These are phyloP conservation scores for Kluyveromyces sp. DNA, from an alignment of 1,139 yeast species.

Conservation along the genomic window DNA sequence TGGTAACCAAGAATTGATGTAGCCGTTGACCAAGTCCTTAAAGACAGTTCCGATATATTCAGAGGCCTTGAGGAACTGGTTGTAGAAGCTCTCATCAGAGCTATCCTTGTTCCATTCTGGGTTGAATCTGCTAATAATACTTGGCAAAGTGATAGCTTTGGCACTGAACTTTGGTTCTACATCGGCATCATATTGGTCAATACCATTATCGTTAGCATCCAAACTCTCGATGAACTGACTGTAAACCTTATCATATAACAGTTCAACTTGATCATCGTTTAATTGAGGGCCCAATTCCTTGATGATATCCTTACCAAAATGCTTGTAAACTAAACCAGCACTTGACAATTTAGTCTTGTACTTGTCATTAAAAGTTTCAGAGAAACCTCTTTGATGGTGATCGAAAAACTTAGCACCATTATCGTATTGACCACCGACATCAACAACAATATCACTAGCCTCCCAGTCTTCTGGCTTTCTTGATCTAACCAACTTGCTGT, in stretches of 20 bases:
- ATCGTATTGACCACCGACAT: constrained; percentile 92
- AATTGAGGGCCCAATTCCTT: constrained; percentile 33
- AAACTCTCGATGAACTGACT: constrained; percentile 81
- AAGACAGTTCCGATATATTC: constrained; percentile 79
- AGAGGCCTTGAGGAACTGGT: constrained; percentile 62
- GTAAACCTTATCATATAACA: constrained; percentile 68
- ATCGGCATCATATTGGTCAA: constrained; percentile 57
- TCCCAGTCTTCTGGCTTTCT: constrained; percentile 81
- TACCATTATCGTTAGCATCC: constrained; percentile 96
- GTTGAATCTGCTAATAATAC: constrained; percentile 67
- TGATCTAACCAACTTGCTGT: constrained; percentile 69
- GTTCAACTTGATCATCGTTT: constrained; percentile 40
- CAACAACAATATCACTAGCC: constrained; percentile 83
- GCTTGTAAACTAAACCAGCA: constrained; percentile 91
- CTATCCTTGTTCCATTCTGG: constrained; percentile 73
- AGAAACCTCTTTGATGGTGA: constrained; percentile 87
- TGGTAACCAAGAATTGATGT: constrained; percentile 86
- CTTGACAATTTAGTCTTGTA: constrained; percentile 77
- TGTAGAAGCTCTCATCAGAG: constrained; percentile 60
- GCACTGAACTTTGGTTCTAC: constrained; percentile 43
- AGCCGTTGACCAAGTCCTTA: constrained; percentile 54
- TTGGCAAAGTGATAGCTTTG: constrained; percentile 65
- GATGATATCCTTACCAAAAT: constrained; percentile 80
- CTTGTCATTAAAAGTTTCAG: constrained; percentile 50
- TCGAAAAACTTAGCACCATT: constrained; percentile 72